These are phyloP conservation scores for Jatropha multifida DNA, from an alignment of 441 rosid species.

Conservation along the genomic window DNA sequence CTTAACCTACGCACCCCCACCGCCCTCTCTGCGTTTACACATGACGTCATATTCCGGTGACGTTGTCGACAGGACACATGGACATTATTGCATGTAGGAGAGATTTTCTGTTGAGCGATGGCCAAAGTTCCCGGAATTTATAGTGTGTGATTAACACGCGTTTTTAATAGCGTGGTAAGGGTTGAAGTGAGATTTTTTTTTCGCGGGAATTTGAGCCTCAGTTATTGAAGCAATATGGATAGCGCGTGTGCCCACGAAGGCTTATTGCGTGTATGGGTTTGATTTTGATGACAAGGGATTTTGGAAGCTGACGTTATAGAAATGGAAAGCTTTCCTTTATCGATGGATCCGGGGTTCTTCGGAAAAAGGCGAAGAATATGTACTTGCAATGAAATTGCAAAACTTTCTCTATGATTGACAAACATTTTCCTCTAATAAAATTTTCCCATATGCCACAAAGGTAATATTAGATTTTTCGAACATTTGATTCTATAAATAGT, in stretches of 20 bases:
- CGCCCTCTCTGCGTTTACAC: not conserved
- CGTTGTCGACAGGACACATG: not conserved
- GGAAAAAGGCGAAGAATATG: too few species aligned
- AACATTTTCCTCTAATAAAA: too few species aligned
- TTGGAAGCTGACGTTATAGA: not conserved
- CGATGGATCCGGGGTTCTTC: not conserved
- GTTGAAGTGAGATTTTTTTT: not conserved
- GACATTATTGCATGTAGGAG: too few species aligned
- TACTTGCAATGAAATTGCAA: too few species aligned
- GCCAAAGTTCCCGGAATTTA: too few species aligned
- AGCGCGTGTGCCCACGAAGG: not conserved
- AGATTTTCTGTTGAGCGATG: too few species aligned
- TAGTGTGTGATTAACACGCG: not conserved
- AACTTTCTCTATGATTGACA: too few species aligned
- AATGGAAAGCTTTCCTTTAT: not conserved
- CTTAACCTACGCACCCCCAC: slow-evolving; percentile 26
- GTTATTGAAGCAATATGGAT: not conserved
- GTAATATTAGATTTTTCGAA: too few species aligned
- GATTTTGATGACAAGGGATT: not conserved
- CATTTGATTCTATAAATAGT: too few species aligned
- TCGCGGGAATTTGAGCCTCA: not conserved
- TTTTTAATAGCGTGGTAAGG: not conserved
- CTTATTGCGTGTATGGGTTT: not conserved
- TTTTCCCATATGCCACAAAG: too few species aligned
- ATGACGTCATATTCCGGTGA: slow-evolving; percentile 13